Evolutionary conservation across 768 basidiomycete species (phyloP), one percentile per base, ranked within the genome.

Genomic region (Lenzites betulinus): DNA sequence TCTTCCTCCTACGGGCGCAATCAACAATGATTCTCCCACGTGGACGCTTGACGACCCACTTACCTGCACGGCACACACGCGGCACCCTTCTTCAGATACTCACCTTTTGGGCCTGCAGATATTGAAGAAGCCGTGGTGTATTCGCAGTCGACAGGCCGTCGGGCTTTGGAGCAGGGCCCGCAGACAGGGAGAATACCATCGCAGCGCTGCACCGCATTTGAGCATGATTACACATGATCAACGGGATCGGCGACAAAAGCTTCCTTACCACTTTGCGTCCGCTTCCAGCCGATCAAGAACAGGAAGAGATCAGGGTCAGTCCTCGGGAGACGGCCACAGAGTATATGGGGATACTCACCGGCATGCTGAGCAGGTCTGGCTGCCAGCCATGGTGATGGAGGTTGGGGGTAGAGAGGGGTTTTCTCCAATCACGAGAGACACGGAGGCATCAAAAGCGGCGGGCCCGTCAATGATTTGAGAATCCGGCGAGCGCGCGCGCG

Each of bases 31-130:
- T 3, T 6, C 30, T 33, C 11, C 30, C 13, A 39, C 38, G 38
- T 39, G 38, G 12, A 20, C n/a, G 22, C 43, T n/a, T 44, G 43
- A 39, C 11, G 38, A 39, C 4, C 18, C 3, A 58, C 64, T 35
- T 33, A 68, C 69, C 69, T 60, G 56, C 69, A 70, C 2, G 66
- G 56, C 16, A 57, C 54, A 53, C 69, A 70, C 0, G 69, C 69
- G n/a, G 64, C 67, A 8, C 69, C 69, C 38, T 70, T 70, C 60
- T 68, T 66, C 23, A 70, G 55, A 7, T 68, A 64, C 23, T 66
- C 62, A 13, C 58, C 63, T 47, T 67, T 70, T 13, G 66, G 66
- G 0, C 58, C 58, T 25, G 63, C 53, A 6, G 59, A 26, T 25
- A 59, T 22, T 13, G 63, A 22, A 7, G 53, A 50, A 8, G 60